These are phyloP conservation scores for Lactarius vividus DNA, from an alignment of 768 basidiomycete genomes.

Conservation along the genomic window DNA sequence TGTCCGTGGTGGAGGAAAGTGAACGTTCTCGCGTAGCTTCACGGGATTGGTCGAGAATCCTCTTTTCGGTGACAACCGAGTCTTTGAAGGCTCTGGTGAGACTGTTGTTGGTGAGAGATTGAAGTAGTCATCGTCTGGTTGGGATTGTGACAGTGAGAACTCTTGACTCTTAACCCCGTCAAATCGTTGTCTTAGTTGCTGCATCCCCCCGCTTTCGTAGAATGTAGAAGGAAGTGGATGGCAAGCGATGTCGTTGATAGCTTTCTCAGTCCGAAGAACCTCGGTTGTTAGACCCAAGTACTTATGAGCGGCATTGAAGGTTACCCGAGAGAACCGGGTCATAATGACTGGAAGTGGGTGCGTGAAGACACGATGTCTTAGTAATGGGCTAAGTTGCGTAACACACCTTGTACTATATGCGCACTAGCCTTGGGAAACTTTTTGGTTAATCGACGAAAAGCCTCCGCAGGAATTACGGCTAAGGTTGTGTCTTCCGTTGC, in stretches of 20 bases:
- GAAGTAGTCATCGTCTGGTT: constrained; percentile 58
- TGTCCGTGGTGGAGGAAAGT: constrained; percentile 30
- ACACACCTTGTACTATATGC: constrained; percentile 86
- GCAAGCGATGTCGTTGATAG: constrained; percentile 95
- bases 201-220: constrained; percentile 89
- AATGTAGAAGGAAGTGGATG: constrained; percentile 90
- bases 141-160: constrained; percentile 40
- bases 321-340: constrained; percentile 94
- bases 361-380: constrained; percentile 12
- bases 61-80: constrained; percentile 29
- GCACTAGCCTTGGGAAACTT: constrained; percentile 97
- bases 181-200: constrained; percentile 88
- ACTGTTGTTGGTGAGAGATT: constrained; percentile 30
- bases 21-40: constrained; percentile 9
- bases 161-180: constrained; percentile 44
- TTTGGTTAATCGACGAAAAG: constrained; percentile 89
- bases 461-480: constrained; percentile 98
- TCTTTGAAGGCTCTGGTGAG: constrained; percentile 29
- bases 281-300: constrained; percentile 95
- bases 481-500: constrained; percentile 93
- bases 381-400: neutral
- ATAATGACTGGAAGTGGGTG: constrained; percentile 62
- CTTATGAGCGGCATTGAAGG: constrained; percentile 95
- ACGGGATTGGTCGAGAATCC: constrained; percentile 32
- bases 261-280: constrained; percentile 93